Evolutionary conservation across 2,329 filamentous ascomycete genomes (phyloP).

Genomic region (Fusarium algeriense): DNA sequence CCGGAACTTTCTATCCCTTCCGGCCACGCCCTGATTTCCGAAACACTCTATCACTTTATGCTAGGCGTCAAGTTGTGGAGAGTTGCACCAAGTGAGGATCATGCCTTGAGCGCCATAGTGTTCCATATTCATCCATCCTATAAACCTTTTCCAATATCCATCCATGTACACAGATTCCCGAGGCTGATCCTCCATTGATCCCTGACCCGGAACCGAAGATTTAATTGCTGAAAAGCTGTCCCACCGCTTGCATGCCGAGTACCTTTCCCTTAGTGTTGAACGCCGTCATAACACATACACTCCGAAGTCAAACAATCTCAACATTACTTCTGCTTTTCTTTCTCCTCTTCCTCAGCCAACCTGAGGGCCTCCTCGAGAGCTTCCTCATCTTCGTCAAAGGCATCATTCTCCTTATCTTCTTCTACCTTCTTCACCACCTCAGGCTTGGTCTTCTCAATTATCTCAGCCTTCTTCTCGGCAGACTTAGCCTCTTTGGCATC

Average conservation of each 20-base stretch:
- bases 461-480: constrained; percentile 46
- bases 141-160: constrained; percentile 13
- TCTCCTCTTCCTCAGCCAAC: constrained; percentile 48
- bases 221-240: constrained; percentile 17
- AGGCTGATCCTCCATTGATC: constrained; percentile 26
- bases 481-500: constrained; percentile 41
- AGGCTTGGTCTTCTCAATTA: constrained; percentile 38
- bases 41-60: constrained; percentile 10
- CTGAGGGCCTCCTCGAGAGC: constrained; percentile 54
- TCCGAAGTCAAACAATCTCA: constrained; percentile 7
- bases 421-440: constrained; percentile 27
- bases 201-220: constrained; percentile 15
- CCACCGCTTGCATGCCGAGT: constrained; percentile 10
- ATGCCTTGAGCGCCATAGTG: not conserved
- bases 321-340: constrained; percentile 34
- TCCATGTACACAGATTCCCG: constrained; percentile 32
- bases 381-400: constrained; percentile 52
- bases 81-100: constrained; percentile 4
- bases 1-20: constrained; percentile 10
- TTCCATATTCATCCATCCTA: constrained; percentile 11
- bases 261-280: constrained; percentile 27
- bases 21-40: constrained; percentile 17
- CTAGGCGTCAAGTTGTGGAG: not conserved
- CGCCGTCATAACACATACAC: constrained; percentile 35
- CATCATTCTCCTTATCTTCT: constrained; percentile 47